Evolutionary conservation across 441 rosid species (phyloP).

Genomic region (Pelargonium citronellum): DNA sequence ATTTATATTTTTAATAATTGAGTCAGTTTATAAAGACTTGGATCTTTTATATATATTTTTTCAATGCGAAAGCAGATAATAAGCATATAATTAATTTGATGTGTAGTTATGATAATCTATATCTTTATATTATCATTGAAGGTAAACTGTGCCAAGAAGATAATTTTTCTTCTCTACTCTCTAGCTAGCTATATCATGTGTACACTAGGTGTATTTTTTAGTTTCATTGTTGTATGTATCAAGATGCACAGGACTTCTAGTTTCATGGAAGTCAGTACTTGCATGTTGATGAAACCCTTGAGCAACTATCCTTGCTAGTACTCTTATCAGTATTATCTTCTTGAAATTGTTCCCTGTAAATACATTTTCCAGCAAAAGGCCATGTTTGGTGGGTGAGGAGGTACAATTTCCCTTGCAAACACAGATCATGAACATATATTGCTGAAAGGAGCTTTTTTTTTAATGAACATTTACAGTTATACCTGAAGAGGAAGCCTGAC

Average conservation of each 20-base stretch:
- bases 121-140: not conserved
- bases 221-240: not conserved
- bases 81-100: not conserved
- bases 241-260: not conserved
- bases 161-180: not conserved
- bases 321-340: not conserved
- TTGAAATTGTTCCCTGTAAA: not conserved
- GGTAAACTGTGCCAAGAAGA: slow-evolving; percentile 1
- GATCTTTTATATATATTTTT: not conserved
- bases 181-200: too few relatives aligned
- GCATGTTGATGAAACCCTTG: slow-evolving; percentile 5
- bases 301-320: not conserved
- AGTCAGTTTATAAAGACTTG: not conserved
- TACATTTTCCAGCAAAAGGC: not conserved
- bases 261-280: not conserved
- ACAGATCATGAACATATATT: not conserved
- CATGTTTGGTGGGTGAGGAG: not conserved
- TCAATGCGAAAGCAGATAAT: not conserved
- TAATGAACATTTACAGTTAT: not conserved
- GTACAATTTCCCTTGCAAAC: not conserved
- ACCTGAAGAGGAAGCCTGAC: not conserved
- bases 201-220: not conserved
- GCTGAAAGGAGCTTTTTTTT: not conserved
- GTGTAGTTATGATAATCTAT: not conserved
- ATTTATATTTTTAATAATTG: not conserved